Base-by-base conservation (phyloP, 2,329 filamentous ascomycete genomes). In the Colletotrichum gigasporum region DNA sequence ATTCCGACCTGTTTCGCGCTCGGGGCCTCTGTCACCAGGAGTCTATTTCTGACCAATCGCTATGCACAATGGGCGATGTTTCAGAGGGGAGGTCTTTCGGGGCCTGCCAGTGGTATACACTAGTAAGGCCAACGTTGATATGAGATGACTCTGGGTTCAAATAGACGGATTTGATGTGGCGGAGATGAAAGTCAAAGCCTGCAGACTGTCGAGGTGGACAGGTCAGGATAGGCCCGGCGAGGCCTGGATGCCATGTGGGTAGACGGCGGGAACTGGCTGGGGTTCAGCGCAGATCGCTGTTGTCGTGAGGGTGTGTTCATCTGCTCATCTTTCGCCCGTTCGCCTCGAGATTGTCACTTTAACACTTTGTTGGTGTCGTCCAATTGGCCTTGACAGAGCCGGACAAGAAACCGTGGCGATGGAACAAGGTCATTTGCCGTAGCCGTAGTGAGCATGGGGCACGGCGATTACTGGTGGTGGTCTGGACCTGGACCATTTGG, bases 241-340 rank as follows among this genome's bases (percentile, higher is more conserved):
- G 61, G 57, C 61, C 41, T 54, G 56, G 50, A 35, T 30, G 48
- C 62, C 62, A 65, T 65, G 56, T 65, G 62, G 48, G 42, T 42
- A 42, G 28, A 16, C 7, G 42, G 18, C 56, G 48, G 50, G 16
- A 62, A 50, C 42, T 37, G 56, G 61, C 41, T 61, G 16, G 61
- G 61, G 28, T 50, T 44, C 42, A 54, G 28, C 26, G 56, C 61
- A 37, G 61, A 64, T 61, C 61, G 30, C 50, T 18, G 48, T 30
- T 53, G 50, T n/a, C 22, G 55, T 39, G 47, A 60, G 56, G 62
- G 55, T 50, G 47, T 61, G 42, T 42, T 54, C 61, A 60, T 64
- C 26, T 64, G 61, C 56, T 34, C 39, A 60, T 52, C 48, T 47
- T 18, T 54, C 22, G 28, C 41, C 61, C 28, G 32, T 64, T 54